These are phyloP conservation scores for Heterobasidion occidentale DNA, from an alignment of 1,284 basidiomycete species.

Conservation along the genomic window DNA sequence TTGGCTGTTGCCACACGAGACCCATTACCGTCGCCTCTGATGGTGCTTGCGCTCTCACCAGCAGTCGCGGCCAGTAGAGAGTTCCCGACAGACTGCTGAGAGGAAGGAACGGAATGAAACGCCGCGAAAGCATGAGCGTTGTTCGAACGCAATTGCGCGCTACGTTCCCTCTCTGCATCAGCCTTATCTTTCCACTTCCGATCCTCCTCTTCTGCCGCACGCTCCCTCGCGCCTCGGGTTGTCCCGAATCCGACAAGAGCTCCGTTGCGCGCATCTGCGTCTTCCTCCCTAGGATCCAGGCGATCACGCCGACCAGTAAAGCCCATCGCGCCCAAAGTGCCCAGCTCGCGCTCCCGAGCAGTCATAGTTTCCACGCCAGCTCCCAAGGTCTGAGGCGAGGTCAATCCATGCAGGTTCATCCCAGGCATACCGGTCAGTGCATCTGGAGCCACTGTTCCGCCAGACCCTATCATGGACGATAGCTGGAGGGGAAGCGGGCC, in stretches of 20 bases:
- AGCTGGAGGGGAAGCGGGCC: conserved; percentile 42
- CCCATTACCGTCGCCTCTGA: neutral
- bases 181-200: conserved; percentile 42
- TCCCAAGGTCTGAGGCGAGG: conserved; percentile 12
- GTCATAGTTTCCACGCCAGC: conserved; percentile 27
- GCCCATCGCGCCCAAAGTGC: conserved; percentile 40
- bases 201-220: conserved; percentile 60
- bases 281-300: conserved; percentile 31
- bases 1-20: conserved; percentile 6
- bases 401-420: conserved; percentile 23
- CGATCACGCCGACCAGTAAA: conserved; percentile 27
- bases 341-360: conserved; percentile 42
- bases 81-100: conserved; percentile 27
- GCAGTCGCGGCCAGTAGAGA: conserved; percentile 24
- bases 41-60: conserved; percentile 15
- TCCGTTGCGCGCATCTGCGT: conserved; percentile 27
- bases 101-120: conserved; percentile 54
- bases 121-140: conserved; percentile 55
- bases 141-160: conserved; percentile 31
- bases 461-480: conserved; percentile 21
- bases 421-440: conserved; percentile 23
- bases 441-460: conserved; percentile 18
- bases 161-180: conserved; percentile 41
- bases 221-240: conserved; percentile 49
- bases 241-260: conserved; percentile 32